Evolutionary conservation across 495 filamentous ascomycete genomes (phyloP), one percentile per base, ranked within the genome.

Genomic region (Neurospora sp.): DNA sequence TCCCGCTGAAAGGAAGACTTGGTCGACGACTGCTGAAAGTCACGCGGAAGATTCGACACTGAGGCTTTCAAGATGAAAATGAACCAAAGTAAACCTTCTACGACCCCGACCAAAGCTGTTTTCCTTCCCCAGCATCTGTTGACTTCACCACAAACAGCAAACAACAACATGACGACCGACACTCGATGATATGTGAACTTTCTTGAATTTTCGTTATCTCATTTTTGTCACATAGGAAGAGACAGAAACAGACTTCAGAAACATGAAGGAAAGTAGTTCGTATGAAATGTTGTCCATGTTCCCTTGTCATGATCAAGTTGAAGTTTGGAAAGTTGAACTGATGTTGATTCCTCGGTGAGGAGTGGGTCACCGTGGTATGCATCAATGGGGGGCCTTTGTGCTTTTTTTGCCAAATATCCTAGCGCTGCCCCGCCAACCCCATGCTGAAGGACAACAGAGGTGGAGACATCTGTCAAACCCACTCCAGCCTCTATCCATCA

Each of bases 281-380:
- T 16, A 66, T 1, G 12, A 4, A 66, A 1, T 18, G 23, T 66
- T 35, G 6, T 12, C 54, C 23, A 66, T 9, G 4, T 66, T 18
- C 14, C 1, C 14, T 66, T 35, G 54, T 31, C 54, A 9, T 18
- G 12, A 18, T 16, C 27, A 37, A 35, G 27, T 10, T 66, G 54
- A 66, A 35, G 54, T 3, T 18, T 27, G 14, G 27, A 35, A 49
- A 18, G 27, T 66, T 66, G 14, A 35, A 66, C 54, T 9, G 54
- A 66, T 27, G 54, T 66, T 66, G 27, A 23, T 70, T 41, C 54
- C 23, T 71, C 44, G 38, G 54, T 41, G 66, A 72, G n/a, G n/a
- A n/a, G n/a, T n/a, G n/a, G n/a, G n/a, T 20, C 39, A 72, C 18
- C 74, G 54, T 72, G 70, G 62, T 44, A 74, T 72, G 70, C 70